A percentile compares a stretch with the other conserved stretches of the same genome.
These are phyloP conservation scores for Colletotrichum cordylinicola DNA, from an alignment of 2,329 filamentous ascomycete genomes.

Conservation along the genomic window DNA sequence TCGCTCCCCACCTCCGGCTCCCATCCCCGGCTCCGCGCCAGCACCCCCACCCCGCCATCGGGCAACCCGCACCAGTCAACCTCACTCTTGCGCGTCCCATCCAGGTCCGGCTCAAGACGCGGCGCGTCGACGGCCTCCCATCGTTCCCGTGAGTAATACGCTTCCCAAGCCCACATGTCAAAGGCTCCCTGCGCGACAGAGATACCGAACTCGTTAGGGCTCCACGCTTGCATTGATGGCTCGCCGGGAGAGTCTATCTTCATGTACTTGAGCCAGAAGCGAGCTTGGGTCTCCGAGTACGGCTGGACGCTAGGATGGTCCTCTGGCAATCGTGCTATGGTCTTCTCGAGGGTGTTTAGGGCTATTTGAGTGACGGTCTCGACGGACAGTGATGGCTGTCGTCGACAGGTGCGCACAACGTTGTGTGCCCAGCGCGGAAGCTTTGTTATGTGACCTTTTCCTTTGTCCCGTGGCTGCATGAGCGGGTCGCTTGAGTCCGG, in stretches of 20 bases:
- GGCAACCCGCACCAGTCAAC: conserved; percentile 14
- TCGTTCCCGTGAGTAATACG: background rate
- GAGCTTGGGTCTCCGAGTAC: conserved; percentile 4
- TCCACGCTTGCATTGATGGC: background rate
- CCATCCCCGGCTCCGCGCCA: conserved; percentile 12
- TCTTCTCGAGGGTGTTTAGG: background rate
- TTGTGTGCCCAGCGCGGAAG: conserved; percentile 8
- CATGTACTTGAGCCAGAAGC: conserved; percentile 16
- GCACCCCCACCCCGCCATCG: background rate
- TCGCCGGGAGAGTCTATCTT: background rate
- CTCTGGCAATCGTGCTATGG: background rate
- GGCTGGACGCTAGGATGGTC: background rate
- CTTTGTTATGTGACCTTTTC: background rate
- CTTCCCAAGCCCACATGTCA: conserved; percentile 1
- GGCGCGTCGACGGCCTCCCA: background rate
- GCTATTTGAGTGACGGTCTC: background rate
- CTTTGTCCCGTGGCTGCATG: background rate
- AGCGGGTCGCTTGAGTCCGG: conserved; percentile 9
- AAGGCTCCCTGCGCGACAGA: background rate
- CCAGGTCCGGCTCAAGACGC: conserved; percentile 6
- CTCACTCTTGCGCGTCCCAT: conserved; percentile 8
- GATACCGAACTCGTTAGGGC: background rate
- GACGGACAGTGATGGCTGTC: background rate
- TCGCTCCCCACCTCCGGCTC: conserved; percentile 23
- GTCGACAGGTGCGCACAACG: background rate